These are phyloP conservation scores for Epichloe festucae DNA, from an alignment of 2,329 filamentous ascomycete genomes.

Conservation along the genomic window DNA sequence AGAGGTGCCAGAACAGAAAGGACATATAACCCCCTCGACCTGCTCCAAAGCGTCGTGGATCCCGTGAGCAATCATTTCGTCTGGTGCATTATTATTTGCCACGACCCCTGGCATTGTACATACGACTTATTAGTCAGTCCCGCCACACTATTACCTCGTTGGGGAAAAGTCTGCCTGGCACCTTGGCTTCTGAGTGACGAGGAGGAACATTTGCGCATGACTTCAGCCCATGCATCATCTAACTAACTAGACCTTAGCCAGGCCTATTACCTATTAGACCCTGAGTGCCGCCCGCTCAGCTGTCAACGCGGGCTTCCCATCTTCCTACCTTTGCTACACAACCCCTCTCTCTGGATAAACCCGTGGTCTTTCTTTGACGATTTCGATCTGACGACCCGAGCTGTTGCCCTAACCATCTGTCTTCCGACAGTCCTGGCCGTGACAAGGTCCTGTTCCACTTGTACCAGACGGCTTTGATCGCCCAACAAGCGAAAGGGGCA, in stretches of 20 bases:
- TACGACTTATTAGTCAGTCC: too few species aligned
- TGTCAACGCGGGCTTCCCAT: background rate
- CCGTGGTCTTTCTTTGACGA: background rate
- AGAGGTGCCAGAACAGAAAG: too few species aligned
- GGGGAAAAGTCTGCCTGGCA: background rate
- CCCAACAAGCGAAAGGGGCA: background rate
- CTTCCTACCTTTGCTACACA: background rate
- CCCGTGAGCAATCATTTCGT: too few species aligned
- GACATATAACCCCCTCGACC: too few species aligned
- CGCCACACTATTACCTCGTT: background rate
- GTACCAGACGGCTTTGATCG: background rate
- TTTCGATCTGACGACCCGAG: background rate
- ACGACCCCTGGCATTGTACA: too few species aligned
- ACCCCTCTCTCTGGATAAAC: background rate
- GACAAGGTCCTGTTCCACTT: too few species aligned
- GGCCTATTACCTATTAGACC: background rate
- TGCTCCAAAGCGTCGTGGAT: too few species aligned
- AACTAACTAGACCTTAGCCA: background rate
- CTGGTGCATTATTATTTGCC: too few species aligned
- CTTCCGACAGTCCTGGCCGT: background rate
- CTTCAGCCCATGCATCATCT: background rate
- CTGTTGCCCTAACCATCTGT: background rate
- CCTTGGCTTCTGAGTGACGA: background rate
- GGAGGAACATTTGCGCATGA: background rate
- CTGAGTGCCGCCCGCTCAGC: slow-evolving; percentile 1